A percentile compares a stretch with the other conserved stretches of the same genome.
Evolutionary conservation across 2,329 filamentous ascomycete genomes (phyloP).

Genomic region (Nigrospora oryzae): DNA sequence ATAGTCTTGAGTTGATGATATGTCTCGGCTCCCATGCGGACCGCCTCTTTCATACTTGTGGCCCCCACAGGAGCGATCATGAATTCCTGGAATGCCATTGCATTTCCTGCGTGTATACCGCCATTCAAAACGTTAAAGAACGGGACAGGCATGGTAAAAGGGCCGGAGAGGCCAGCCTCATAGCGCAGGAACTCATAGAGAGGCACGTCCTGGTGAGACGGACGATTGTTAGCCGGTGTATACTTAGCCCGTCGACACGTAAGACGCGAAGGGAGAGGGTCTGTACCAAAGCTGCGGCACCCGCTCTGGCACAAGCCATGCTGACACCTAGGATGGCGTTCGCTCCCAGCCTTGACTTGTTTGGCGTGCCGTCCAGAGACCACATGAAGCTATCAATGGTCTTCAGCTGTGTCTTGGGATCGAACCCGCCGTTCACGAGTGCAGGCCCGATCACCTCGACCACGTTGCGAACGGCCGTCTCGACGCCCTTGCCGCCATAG

Average conservation of each 20-base stretch:
- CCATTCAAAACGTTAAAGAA: conserved; percentile 53
- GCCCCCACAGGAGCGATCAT: conserved; percentile 18
- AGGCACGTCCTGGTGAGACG: conserved; percentile 29
- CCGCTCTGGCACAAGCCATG: conserved; percentile 51
- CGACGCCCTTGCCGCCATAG: conserved; percentile 46
- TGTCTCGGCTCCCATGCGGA: conserved; percentile 22
- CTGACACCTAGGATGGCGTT: conserved; percentile 53
- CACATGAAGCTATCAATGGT: conserved; percentile 44
- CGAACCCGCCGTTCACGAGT: conserved; percentile 42
- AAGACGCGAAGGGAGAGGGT: too few species aligned
- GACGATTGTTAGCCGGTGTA: too few species aligned
- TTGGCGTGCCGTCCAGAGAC: conserved; percentile 46
- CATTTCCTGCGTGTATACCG: conserved; percentile 25
- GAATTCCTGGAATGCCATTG: conserved; percentile 41
- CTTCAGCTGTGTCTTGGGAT: conserved; percentile 42
- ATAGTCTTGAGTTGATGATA: conserved; percentile 22
- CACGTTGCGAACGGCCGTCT: conserved; percentile 46
- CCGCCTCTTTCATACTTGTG: conserved; percentile 13
- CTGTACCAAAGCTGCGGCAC: conserved; percentile 35
- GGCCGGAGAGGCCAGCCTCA: conserved; percentile 41
- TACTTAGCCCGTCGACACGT: too few species aligned
- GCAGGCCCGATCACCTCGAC: conserved; percentile 44
- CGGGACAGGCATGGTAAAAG: conserved; percentile 47
- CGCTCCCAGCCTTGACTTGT: conserved; percentile 51
- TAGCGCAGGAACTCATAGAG: conserved; percentile 50